A percentile compares a stretch with the other conserved stretches of the same genome.
phyloP scores from a whole-genome alignment of 352 stramenopile species.

The Achlya hypogyna region DNA sequence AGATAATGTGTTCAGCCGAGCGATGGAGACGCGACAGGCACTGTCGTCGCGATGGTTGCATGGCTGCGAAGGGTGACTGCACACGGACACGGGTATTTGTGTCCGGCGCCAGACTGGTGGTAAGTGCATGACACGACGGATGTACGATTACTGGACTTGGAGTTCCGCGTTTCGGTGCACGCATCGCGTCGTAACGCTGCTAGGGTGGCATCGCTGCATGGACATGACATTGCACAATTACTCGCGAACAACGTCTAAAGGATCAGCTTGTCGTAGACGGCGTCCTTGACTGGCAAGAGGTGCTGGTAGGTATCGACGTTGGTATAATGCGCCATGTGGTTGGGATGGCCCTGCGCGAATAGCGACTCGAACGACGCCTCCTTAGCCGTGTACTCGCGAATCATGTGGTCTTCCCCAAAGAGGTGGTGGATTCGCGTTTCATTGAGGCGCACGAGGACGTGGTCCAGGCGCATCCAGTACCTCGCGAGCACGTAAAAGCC shows the following conservation, averaged over 20 bases:
- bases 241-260: constrained; percentile 25
- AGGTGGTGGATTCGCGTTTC: constrained; percentile 78
- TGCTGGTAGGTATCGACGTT: constrained; percentile 80
- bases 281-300: constrained; percentile 46
- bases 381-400: constrained; percentile 75
- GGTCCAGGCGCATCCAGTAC: constrained; percentile 79
- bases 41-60: too few species aligned
- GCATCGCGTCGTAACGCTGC: too few species aligned
- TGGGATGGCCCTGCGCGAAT: constrained; percentile 53
- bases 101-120: too few species aligned
- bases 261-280: constrained; percentile 52
- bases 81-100: too few species aligned
- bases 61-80: too few species aligned
- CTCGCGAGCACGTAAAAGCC: constrained; percentile 68
- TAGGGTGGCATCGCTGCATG: too few species aligned
- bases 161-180: too few species aligned
- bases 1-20: too few species aligned
- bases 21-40: too few species aligned
- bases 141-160: too few species aligned
- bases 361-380: constrained; percentile 62
- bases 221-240: too few species aligned
- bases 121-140: too few species aligned
- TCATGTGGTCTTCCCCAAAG: constrained; percentile 58
- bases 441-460: constrained; percentile 66
- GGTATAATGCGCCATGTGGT: constrained; percentile 72